Base-by-base conservation (phyloP, 768 basidiomycete genomes). In the Leccinum barrowsii region DNA sequence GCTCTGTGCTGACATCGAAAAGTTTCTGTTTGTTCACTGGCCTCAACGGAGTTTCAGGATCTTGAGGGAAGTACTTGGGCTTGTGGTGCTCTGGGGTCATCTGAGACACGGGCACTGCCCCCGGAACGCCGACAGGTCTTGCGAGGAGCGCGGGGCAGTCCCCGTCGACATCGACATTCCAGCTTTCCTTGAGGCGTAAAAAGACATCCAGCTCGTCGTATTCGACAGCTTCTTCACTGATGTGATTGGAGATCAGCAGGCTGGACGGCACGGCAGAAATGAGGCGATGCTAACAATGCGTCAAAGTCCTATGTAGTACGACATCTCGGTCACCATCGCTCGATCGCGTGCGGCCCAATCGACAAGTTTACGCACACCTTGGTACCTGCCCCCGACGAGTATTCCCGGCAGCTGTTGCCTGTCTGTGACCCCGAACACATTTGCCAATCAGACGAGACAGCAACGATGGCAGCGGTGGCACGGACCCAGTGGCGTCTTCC, bases 341-440 rank as follows among this genome's bases (percentile, higher is more conserved):
- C 12, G 47, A 26, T 17, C 30, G 42, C 44, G 30, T n/a, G 19
- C 21, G 32, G n/a, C 7, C 8, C 26, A 35, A 40, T 26, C 30
- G 34, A 17, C 42, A 44, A 53, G 52, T 56, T 22, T 34, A 80
- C 87, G 61, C 75, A 93, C 91, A 28, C 92, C 92, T 50, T 85
- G 85, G 67, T 82, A 94, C 57, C 77, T 80, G 37, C 84, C 84
- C 4, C 92, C 92, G 37, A 94, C 81, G 6, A 94, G 82, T 44
- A 93, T 85, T 3, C 92, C 92, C 22, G 92, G 92, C 4, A 94
- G 77, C 64, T 90, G 90, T 63, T 90, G 89, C 64, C 92, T 92
- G 70, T 85, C 92, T 90, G 68, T 12, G 46, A 24, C 53, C 40
- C 40, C 17, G 40, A 34, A n/a, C 8, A 8, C 37, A 37, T 37